Evolutionary conservation across 345 rosid genomes (phyloP).

Genomic region (Eucalyptus regnans): DNA sequence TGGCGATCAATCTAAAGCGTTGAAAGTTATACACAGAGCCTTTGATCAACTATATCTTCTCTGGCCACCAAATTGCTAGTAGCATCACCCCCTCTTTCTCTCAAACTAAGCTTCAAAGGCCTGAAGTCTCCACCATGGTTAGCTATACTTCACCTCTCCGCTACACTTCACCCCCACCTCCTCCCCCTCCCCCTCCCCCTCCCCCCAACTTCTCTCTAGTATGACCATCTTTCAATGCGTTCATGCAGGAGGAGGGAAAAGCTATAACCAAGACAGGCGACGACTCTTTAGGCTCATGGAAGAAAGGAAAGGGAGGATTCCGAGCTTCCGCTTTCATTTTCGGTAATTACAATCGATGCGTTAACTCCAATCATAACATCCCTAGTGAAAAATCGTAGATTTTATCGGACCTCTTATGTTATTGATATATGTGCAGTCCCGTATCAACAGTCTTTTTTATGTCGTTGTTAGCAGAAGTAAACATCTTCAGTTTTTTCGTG

Average conservation of each 20-base stretch:
- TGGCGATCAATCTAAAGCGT: background rate
- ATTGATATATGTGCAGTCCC: background rate
- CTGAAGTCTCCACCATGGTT: background rate
- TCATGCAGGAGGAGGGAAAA: background rate
- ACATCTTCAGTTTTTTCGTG: background rate
- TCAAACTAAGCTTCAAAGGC: background rate
- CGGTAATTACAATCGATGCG: conserved; percentile 5
- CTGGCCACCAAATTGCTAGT: background rate
- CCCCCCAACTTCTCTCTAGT: background rate
- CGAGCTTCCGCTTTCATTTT: conserved; percentile 18
- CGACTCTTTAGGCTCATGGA: background rate
- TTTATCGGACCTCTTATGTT: background rate
- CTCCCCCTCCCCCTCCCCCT: background rate
- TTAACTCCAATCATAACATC: background rate
- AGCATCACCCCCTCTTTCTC: background rate
- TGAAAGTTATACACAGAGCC: background rate
- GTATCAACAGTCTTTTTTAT: background rate
- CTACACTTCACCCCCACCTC: too few species aligned
- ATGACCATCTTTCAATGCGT: background rate
- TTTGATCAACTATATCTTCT: background rate
- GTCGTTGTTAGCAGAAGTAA: background rate
- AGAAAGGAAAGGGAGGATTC: conserved; percentile 25
- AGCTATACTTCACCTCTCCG: background rate
- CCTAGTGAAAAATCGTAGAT: background rate
- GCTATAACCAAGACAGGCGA: background rate